phyloP scores from a whole-genome alignment of 148 eudicot genomes.

The Camellia granthamiana region DNA sequence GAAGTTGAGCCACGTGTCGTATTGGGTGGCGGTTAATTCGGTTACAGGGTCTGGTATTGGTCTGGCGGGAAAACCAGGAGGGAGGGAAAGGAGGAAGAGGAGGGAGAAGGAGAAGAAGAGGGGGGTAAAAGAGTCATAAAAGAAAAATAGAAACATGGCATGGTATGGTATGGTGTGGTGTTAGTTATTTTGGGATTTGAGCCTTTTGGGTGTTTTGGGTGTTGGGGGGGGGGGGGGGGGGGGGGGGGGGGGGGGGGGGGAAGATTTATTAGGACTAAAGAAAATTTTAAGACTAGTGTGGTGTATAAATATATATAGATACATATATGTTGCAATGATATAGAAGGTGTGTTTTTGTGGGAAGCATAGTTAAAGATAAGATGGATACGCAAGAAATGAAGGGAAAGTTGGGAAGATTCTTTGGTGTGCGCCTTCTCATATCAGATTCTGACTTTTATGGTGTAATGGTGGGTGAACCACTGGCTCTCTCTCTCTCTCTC shows the following conservation, averaged over 20 bases:
- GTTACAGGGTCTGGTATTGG: slow-evolving; percentile 13
- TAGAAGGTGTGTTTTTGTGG: not conserved
- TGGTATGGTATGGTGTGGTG: slow-evolving; percentile 22
- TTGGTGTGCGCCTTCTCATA: slow-evolving; percentile 32
- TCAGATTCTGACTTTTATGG: slow-evolving; percentile 30
- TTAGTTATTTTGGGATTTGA: slow-evolving; percentile 23
- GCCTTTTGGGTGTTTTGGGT: not conserved
- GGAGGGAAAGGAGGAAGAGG: slow-evolving; percentile 5
- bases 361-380: slow-evolving; percentile 16
- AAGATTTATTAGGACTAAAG: slow-evolving; percentile 6
- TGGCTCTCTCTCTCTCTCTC: not conserved
- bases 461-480: slow-evolving; percentile 53
- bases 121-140: slow-evolving; percentile 14
- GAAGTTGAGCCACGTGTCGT: slow-evolving; percentile 54
- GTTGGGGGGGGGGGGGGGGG: too few relatives aligned
- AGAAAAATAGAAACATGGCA: slow-evolving; percentile 39
- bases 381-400: slow-evolving; percentile 25
- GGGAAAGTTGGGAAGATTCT: slow-evolving; percentile 56
- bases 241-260: not conserved
- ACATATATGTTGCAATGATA: not conserved
- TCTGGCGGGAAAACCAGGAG: slow-evolving; percentile 45
- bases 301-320: not conserved
- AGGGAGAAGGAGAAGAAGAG: slow-evolving; percentile 5
- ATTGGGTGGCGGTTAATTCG: slow-evolving; percentile 18
- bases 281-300: not conserved